These are phyloP conservation scores for Penicillium glabrum DNA, from an alignment of 2,329 filamentous ascomycete species.

Conservation along the genomic window DNA sequence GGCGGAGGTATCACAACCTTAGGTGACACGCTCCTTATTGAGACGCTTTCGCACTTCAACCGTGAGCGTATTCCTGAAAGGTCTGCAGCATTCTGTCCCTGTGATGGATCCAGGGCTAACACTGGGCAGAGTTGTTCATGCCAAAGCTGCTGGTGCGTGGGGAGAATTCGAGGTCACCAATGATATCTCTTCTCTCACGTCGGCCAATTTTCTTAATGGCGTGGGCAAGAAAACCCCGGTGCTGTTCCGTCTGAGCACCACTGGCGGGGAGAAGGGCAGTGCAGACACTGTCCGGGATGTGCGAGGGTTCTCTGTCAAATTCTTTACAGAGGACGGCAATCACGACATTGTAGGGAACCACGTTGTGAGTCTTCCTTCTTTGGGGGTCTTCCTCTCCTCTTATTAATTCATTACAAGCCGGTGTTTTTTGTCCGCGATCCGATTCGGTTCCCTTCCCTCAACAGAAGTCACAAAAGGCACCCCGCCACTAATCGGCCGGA, in stretches of 20 bases:
- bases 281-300: constrained; percentile 51
- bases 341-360: constrained; percentile 48
- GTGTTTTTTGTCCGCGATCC: constrained; percentile 70
- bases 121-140: constrained; percentile 1
- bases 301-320: constrained; percentile 50
- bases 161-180: constrained; percentile 62
- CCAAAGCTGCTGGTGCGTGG: constrained; percentile 41
- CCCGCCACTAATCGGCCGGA: constrained; percentile 25
- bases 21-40: constrained; percentile 58
- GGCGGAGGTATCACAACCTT: constrained; percentile 33
- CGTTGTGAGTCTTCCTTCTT: constrained; percentile 4
- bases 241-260: constrained; percentile 50
- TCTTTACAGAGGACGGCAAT: constrained; percentile 54
- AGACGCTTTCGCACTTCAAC: constrained; percentile 60
- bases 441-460: constrained; percentile 68
- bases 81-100: neutral
- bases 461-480: constrained; percentile 70
- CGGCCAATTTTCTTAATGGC: constrained; percentile 53
- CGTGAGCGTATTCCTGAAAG: constrained; percentile 53
- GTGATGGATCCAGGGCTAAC: neutral
- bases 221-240: constrained; percentile 56
- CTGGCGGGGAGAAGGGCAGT: constrained; percentile 47
- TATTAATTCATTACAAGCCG: constrained; percentile 37
- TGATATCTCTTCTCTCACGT: constrained; percentile 58
- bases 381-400: neutral